phyloP scores from a whole-genome alignment of 495 filamentous ascomycete genomes.

The Hypoxylon trugodes region DNA sequence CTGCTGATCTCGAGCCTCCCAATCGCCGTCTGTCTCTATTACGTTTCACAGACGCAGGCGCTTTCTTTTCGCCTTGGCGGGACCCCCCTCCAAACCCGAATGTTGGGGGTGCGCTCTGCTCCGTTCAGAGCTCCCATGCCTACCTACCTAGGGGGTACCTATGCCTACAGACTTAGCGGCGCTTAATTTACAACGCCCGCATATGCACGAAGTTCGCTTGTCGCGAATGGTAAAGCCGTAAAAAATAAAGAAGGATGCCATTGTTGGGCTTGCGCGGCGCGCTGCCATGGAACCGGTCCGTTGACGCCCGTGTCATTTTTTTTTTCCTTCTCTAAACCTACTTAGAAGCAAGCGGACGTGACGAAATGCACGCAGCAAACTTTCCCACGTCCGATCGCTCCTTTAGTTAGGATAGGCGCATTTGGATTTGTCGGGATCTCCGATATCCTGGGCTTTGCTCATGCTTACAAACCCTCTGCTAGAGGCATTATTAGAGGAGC shows the following conservation, averaged over 20 bases:
- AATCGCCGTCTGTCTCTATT: conserved; percentile 28
- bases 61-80: conserved; percentile 32
- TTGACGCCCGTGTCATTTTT: conserved; percentile 19
- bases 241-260: conserved; percentile 4
- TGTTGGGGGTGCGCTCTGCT: conserved; percentile 14
- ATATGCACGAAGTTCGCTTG: conserved; percentile 34
- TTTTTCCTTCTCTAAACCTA: conserved; percentile 28
- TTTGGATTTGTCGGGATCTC: conserved; percentile 8
- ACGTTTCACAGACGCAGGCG: conserved; percentile 36
- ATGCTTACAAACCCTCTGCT: conserved; percentile 10
- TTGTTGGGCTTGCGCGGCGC: conserved; percentile 34
- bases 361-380: conserved; percentile 38
- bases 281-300: conserved; percentile 26
- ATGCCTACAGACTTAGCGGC: conserved; percentile 36
- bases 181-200: conserved; percentile 38
- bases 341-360: conserved; percentile 26
- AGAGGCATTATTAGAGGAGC: conserved; percentile 7
- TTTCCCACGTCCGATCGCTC: conserved; percentile 27
- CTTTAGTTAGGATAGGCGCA: conserved; percentile 11
- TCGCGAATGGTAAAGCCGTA: conserved; percentile 24
- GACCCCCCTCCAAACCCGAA: conserved; percentile 15
- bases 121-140: conserved; percentile 14
- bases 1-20: conserved; percentile 24
- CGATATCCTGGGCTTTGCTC: conserved; percentile 1
- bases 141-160: too few species aligned